Base-by-base conservation (phyloP, 306 rosid genomes). In the Senna tora region DNA sequence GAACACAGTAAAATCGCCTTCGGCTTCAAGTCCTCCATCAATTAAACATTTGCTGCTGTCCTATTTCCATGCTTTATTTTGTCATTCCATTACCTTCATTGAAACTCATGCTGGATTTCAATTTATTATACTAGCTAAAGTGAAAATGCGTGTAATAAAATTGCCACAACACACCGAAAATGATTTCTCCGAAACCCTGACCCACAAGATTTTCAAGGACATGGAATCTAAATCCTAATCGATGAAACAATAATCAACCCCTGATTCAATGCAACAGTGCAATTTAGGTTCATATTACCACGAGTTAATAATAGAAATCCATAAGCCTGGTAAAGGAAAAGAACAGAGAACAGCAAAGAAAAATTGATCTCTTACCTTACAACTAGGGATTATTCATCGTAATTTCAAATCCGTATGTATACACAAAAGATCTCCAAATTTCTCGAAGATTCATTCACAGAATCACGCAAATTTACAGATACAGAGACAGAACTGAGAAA, bases 81-180 rank as follows among this genome's bases (percentile, higher is more conserved):
- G 25, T 56, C 19, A 56, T 13, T 15, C 62, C 39, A 12, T 34
- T 46, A 46, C 19, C 52, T 14, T 15, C 7, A 15, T 15, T 15
- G 19, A 46, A 25, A 55, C 38, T 30, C 6, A 5, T 0, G 33
- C 15, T 55, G 17, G 36, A 55, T 55, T 55, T 28, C 1, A 30
- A 58, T 41, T 55, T 25, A 25, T 42, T 0, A 9, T 7, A 22
- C n/a, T 32, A 43, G 65, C 33, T 9, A 45, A 13, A 33, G 39
- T 46, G 46, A 56, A 11, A 71, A 69, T 49, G 38, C 38, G 65
- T 12, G n/a, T 30, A 43, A 2, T 36, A 39, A 38, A 55, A 72
- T 46, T 6, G 50, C 65, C 49, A 50, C 20, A 81, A 76, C 22
- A 34, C 34, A 70, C 16, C 65, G 13, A n/a, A 15, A 42, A 16